Base-by-base conservation (phyloP, 306 rosid species). In the Vicia faba region DNA sequence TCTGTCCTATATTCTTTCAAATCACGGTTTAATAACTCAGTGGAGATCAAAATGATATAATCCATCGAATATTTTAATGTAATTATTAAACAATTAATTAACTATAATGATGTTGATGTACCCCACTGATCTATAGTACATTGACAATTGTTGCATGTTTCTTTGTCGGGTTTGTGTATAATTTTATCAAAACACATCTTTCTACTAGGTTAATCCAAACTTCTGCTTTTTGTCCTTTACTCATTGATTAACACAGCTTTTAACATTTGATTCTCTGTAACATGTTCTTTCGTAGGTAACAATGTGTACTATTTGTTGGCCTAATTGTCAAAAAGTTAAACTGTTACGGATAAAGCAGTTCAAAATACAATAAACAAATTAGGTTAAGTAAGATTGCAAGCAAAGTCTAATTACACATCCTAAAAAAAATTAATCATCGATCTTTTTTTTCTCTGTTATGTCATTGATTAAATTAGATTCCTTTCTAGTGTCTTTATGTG, bases 81-180 rank as follows among this genome's bases (percentile, higher is more conserved):
- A 41, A 61, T 5, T 7, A 44, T 8, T n/a, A 49, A 64, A 50
- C 11, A 66, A 40, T 68, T 72, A 68, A 54, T 12, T 68, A 46
- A 68, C 49, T 13, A 56, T 62, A 66, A 80, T 76, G 35, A 76
- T 61, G n/a, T n/a, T n/a, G 69, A 63, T 56, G 59, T 33, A 35
- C 2, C 41, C 51, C 68, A 28, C 31, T 5, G 36, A 31, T 31
- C 7, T 20, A 55, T 48, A 57, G 62, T 72, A 31, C 35, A 18
- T n/a, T 65, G 59, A 68, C 61, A 53, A 41, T 12, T 16, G 50
- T 36, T 78, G 66, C 62, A 57, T 75, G 85, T 77, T 74, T 60
- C 15, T 74, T 61, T 78, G 89, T 85, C 79, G 74, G 85, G 56
- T 62, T 53, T 66, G 45, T 71, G 83, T 44, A 62, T 71, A 73